Evolutionary conservation across 1,284 basidiomycete species (phyloP).

Genomic region (Cryptococcus sp.): DNA sequence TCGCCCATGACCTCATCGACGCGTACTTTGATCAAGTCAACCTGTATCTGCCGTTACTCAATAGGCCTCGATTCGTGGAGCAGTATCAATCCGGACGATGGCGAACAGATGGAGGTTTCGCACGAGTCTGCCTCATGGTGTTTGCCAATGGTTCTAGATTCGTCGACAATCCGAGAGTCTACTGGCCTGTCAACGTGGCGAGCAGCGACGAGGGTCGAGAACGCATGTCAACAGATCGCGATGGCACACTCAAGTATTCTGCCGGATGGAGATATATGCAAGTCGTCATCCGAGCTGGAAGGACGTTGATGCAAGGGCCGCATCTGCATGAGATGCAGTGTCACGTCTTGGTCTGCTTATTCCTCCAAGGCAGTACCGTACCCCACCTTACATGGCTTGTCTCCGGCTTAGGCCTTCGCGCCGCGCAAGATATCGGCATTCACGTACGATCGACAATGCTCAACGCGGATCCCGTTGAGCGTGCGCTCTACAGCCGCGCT

Average conservation of each 20-base stretch:
- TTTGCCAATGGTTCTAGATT: conserved; percentile 73
- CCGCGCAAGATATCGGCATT: conserved; percentile 58
- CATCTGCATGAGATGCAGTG: conserved; percentile 74
- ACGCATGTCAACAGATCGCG: conserved; percentile 41
- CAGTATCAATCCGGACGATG: conserved; percentile 64
- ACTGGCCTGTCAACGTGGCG: conserved; percentile 52
- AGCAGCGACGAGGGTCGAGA: conserved; percentile 47
- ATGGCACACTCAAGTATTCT: conserved; percentile 56
- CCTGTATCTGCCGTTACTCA: conserved; percentile 69
- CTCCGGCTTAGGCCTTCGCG: conserved; percentile 67
- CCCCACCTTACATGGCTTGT: conserved; percentile 73
- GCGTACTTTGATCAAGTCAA: conserved; percentile 70
- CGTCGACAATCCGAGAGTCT: conserved; percentile 65
- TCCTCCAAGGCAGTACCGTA: conserved; percentile 63
- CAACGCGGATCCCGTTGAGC: conserved; percentile 54
- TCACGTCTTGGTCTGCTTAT: conserved; percentile 54
- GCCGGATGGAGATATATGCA: conserved; percentile 75
- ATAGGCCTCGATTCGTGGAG: conserved; percentile 72
- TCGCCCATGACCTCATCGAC: conserved; percentile 65
- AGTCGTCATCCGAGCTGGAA: conserved; percentile 62
- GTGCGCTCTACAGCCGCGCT: conserved; percentile 73
- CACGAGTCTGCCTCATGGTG: conserved; percentile 68
- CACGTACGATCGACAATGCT: conserved; percentile 46
- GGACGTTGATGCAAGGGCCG: conserved; percentile 61
- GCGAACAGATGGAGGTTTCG: conserved; percentile 64